Evolutionary conservation across 2,329 filamentous ascomycete genomes (phyloP).

Genomic region (Paraphoma sp.): DNA sequence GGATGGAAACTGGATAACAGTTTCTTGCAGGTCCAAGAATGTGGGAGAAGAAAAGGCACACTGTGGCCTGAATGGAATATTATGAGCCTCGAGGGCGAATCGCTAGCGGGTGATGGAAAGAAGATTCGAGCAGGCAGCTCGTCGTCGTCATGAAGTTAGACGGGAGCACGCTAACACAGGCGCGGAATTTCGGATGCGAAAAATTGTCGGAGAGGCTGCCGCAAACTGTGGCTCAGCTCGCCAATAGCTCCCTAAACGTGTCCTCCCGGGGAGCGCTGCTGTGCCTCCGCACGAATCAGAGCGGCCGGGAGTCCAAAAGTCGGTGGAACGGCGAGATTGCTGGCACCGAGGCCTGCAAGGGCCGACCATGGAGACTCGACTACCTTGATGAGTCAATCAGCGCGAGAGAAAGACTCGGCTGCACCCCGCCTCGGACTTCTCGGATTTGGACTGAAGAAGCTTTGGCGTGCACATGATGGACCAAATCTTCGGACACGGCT

Average conservation of each 20-base stretch:
- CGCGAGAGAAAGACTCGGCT: slow-evolving; percentile 33
- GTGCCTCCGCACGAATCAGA: slow-evolving; percentile 25
- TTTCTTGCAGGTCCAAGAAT: slow-evolving; percentile 4
- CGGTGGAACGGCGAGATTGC: slow-evolving; percentile 23
- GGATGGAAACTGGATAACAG: slow-evolving; percentile 6
- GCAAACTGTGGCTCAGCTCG: slow-evolving; percentile 7
- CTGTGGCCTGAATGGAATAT: slow-evolving; percentile 33
- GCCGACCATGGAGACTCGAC: neutral
- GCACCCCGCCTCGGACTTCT: slow-evolving; percentile 35
- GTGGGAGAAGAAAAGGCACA: slow-evolving; percentile 22
- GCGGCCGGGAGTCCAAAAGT: slow-evolving; percentile 5
- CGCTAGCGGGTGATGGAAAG: slow-evolving; percentile 35
- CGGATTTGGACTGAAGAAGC: slow-evolving; percentile 22
- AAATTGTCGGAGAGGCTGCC: slow-evolving; percentile 18
- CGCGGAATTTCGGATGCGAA: slow-evolving; percentile 13
- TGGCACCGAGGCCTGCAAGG: slow-evolving; percentile 25
- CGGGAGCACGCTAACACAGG: slow-evolving; percentile 14
- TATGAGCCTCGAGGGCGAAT: slow-evolving; percentile 28
- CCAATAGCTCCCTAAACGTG: slow-evolving; percentile 15
- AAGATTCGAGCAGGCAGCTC: slow-evolving; percentile 31
- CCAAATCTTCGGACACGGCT: slow-evolving; percentile 9
- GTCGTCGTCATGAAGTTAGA: slow-evolving; percentile 30
- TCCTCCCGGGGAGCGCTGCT: slow-evolving; percentile 21
- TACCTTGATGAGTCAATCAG: slow-evolving; percentile 28
- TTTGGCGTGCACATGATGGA: slow-evolving; percentile 25